Base-by-base conservation (phyloP, 176 grass and related monocot species). In the Oryza meridionalis region DNA sequence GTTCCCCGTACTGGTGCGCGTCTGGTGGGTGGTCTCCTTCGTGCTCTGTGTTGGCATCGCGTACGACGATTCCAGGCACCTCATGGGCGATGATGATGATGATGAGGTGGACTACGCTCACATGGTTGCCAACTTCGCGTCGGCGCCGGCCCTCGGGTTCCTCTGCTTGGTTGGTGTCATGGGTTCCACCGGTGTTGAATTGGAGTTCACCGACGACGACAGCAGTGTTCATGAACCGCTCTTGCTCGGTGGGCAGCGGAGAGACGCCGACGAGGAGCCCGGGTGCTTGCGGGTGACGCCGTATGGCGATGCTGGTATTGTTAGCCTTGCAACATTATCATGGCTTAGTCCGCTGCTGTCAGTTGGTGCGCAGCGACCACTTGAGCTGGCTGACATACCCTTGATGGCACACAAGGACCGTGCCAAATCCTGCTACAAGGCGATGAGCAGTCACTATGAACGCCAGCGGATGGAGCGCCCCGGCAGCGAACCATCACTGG, bases 21-120 rank as follows among this genome's bases (percentile, higher is more conserved):
- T 99, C 59, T 99, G 96, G 96, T 99, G 96, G 93, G 77, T 90
- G 31, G n/a, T 94, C 59, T 87, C 96, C 83, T 96, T 94, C 84
- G 62, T 86, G 13, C 77, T 99, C 59, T 94, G 85, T 87, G 42
- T 83, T 38, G 92, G 84, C 87, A 89, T 90, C 17, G 86, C 78
- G 59, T 79, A 81, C 70, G 83, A 87, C 15, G 77, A 98, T 62
- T 77, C 83, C 13, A 69, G 85, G 49, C 68, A 35, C 33, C 73
- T 98, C 2, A 49, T 90, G 47, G 42, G 46, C 10, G 67, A 74
- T 59, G 81, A 74, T 59, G 81, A 79, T 9, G 67, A 74, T 59
- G 81, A 74, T 59, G 81, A 79, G 49, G 81, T 64, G 67, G 72
- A 94, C 29, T 86, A 89, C 81, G 77, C 88, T 1, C 91, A 86